Base-by-base conservation (phyloP, 208 protist species). In the Tritrichomonas foetus region DNA sequence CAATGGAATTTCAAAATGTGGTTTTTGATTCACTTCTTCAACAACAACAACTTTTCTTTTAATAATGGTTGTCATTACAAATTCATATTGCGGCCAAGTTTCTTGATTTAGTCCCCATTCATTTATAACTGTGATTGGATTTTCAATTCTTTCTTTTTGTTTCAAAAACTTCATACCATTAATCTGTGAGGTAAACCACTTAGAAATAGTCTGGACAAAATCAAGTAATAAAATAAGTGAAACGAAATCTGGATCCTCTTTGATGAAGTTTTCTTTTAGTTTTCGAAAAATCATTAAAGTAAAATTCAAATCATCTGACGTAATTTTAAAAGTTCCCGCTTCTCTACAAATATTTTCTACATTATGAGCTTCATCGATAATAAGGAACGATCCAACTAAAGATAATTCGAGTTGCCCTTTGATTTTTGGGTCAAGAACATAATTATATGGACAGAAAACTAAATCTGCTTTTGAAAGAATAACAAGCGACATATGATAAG, bases 291-390 rank as follows among this genome's bases (percentile, higher is more conserved):
- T 57, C 47, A 57, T 61, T 20, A 89, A 50, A 50, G 78, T 5
- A 16, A 44, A 53, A 57, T 39, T 20, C 5, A 89, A 89, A 36
- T 61, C 27, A 39, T 53, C 27, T 8, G 27, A 57, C 3, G n/a
- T 36, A 36, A 41, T 72, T 41, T 39, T n/a, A 75, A 80, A 80
- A 25, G 92, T 78, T 25, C 5, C 33, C 8, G 30, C 33, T 13
- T 80, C 61, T 25, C 92, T 9, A 33, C 55, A 69, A 25, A 80
- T 49, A 55, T 80, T 66, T 80, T 93, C 92, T 53, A 93, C 80
- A 36, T 93, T 93, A 49, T 93, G 92, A 8, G 64, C 92, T 93
- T 93, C 92, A 55, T 93, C 92, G 33, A 93, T 50, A 13, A 93
- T 93, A 20, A 93, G n/a, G 47, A 66, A 47, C 1, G 2, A 66